Percentiles rank a stretch among this genome's conserved stretches.
These are phyloP conservation scores for Leccinum pachyderme DNA, from an alignment of 1,284 basidiomycete species.

Conservation along the genomic window DNA sequence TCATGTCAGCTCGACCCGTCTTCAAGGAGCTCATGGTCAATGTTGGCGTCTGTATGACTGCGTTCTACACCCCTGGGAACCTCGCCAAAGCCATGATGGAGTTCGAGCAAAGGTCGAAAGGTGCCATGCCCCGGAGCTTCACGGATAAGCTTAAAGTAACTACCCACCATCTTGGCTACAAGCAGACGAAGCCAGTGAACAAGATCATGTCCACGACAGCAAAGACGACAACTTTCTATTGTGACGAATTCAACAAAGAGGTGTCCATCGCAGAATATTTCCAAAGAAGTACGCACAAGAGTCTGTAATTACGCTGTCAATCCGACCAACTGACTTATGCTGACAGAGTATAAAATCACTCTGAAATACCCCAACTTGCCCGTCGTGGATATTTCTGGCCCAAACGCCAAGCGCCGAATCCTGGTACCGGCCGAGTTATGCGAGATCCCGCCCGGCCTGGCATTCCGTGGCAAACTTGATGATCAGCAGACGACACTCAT, in stretches of 20 bases:
- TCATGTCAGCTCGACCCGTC: conserved; percentile 60
- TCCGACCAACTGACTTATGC: not conserved
- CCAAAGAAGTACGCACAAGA: conserved; percentile 44
- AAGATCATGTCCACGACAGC: conserved; percentile 47
- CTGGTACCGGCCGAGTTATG: conserved; percentile 70
- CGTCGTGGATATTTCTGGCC: conserved; percentile 54
- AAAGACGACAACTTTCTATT: conserved; percentile 47
- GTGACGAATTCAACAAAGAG: conserved; percentile 45
- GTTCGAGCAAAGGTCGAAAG: conserved; percentile 43
- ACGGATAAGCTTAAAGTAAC: conserved; percentile 54
- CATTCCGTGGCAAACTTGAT: conserved; percentile 52
- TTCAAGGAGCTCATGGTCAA: conserved; percentile 71
- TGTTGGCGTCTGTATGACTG: conserved; percentile 71
- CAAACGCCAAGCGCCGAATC: conserved; percentile 38
- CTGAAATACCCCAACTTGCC: conserved; percentile 56
- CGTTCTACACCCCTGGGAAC: conserved; percentile 64
- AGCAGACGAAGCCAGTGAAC: conserved; percentile 47
- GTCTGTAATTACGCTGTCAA: not conserved
- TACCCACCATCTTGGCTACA: conserved; percentile 56
- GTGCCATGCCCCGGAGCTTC: conserved; percentile 50
- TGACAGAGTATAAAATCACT: conserved; percentile 54
- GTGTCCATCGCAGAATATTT: conserved; percentile 66
- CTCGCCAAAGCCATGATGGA: conserved; percentile 53
- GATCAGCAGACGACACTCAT: conserved; percentile 58
- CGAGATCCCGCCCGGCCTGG: conserved; percentile 54